Percentiles rank a stretch among this genome's conserved stretches.
phyloP scores from a whole-genome alignment of 2,329 filamentous ascomycete species.

The Claviceps sp. region DNA sequence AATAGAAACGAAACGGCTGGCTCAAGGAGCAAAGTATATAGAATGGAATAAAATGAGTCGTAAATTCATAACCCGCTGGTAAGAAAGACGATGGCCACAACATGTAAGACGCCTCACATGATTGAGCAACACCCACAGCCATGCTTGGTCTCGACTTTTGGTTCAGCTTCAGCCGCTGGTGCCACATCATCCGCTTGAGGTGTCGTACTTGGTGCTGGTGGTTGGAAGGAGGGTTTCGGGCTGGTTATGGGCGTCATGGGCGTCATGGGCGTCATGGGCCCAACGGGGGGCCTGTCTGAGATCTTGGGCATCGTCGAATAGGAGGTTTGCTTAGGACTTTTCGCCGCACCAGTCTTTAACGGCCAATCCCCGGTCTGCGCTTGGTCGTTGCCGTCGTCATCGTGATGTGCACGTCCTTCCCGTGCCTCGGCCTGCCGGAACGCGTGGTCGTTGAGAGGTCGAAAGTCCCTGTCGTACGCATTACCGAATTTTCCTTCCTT shows the following conservation, averaged over 20 bases:
- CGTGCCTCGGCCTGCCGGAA: conserved; percentile 32
- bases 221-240: conserved; percentile 17
- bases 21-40: not conserved
- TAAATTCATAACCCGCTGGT: conserved; percentile 14
- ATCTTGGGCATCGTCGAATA: conserved; percentile 55
- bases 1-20: not conserved
- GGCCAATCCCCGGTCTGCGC: conserved; percentile 42
- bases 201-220: conserved; percentile 2
- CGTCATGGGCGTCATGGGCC: conserved; percentile 30
- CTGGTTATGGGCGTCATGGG: conserved; percentile 24
- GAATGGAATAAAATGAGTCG: conserved; percentile 1
- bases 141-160: conserved; percentile 20
- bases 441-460: conserved; percentile 59
- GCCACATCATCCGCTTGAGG: conserved; percentile 9
- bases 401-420: conserved; percentile 12
- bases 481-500: conserved; percentile 77
- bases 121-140: conserved; percentile 39
- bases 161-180: conserved; percentile 6
- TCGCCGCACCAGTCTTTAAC: conserved; percentile 31
- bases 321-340: conserved; percentile 33
- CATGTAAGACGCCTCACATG: conserved; percentile 24
- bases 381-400: conserved; percentile 17
- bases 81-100: not conserved
- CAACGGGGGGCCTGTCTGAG: conserved; percentile 19
- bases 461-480: conserved; percentile 77